A percentile compares a stretch with the other conserved stretches of the same genome.
phyloP scores from a whole-genome alignment of 345 rosid genomes.

The Viola odorata region DNA sequence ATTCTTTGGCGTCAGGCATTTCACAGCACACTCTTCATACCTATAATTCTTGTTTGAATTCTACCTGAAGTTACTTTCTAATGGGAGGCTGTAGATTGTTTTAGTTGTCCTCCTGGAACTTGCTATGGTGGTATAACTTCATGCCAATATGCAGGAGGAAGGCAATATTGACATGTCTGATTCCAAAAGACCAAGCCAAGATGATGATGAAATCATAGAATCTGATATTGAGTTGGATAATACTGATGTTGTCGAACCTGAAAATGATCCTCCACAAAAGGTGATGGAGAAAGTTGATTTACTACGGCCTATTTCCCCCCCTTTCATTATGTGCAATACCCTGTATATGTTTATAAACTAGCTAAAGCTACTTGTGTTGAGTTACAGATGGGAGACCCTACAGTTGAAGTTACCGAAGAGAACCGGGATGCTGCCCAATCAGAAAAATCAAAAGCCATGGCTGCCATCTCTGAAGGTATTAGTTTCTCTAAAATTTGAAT shows the following conservation, averaged over 20 bases:
- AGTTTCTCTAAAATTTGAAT: no score
- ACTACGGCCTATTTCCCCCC: neutral
- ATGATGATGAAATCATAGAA: slow-evolving; percentile 46
- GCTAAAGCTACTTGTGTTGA: slow-evolving; percentile 10
- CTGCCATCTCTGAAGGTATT: slow-evolving; percentile 60
- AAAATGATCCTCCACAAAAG: slow-evolving; percentile 63
- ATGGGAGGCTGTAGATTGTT: no score
- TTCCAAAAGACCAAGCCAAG: slow-evolving; percentile 28
- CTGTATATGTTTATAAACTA: neutral
- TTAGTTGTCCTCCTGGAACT: neutral
- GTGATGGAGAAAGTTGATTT: slow-evolving; percentile 24
- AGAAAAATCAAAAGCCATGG: slow-evolving; percentile 52
- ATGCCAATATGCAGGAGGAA: slow-evolving; percentile 32
- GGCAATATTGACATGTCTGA: slow-evolving; percentile 41
- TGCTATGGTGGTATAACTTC: neutral
- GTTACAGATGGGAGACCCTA: slow-evolving; percentile 73
- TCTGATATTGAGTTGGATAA: slow-evolving; percentile 79
- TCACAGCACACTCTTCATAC: no score
- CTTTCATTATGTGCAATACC: slow-evolving; percentile 4
- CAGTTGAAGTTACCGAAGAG: slow-evolving; percentile 63
- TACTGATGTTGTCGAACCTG: slow-evolving; percentile 61
- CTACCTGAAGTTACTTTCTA: no score
- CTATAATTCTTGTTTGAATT: no score
- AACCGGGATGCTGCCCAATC: slow-evolving; percentile 60
- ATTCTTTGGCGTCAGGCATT: no score